Evolutionary conservation across 805 yeast genomes (phyloP).

Genomic region (Yamadazyma tumulicola): DNA sequence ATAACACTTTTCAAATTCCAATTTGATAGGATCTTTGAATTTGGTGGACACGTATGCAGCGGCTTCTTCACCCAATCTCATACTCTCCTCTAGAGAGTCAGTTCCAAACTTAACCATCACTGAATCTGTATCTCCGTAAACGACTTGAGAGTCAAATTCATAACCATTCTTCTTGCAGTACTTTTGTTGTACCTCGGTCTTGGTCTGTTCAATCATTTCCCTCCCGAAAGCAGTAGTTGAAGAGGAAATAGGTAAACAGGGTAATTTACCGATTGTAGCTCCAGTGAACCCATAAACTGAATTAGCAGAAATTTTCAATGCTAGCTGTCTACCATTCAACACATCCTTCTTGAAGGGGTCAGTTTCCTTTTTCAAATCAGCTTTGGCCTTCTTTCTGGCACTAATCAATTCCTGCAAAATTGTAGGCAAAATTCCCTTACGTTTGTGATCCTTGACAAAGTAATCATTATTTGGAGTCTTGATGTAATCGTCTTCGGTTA

Average conservation of each 20-base stretch:
- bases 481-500: conserved; percentile 75
- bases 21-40: conserved; percentile 82
- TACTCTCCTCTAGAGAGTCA: conserved; percentile 72
- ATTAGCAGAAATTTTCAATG: conserved; percentile 93
- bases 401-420: conserved; percentile 81
- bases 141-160: conserved; percentile 81
- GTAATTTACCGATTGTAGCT: conserved; percentile 95
- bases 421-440: conserved; percentile 89
- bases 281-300: conserved; percentile 99
- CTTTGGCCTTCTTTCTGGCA: conserved; percentile 92
- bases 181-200: conserved; percentile 74
- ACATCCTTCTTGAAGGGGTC: conserved; percentile 95
- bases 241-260: conserved; percentile 94
- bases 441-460: conserved; percentile 65
- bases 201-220: conserved; percentile 92
- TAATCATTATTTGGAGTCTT: conserved; percentile 89
- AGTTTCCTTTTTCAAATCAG: conserved; percentile 84
- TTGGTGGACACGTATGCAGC: conserved; percentile 79
- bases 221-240: conserved; percentile 96
- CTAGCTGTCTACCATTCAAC: conserved; percentile 94
- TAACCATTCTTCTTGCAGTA: conserved; percentile 82
- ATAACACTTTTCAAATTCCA: conserved; percentile 95
- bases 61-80: conserved; percentile 92
- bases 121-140: conserved; percentile 98
- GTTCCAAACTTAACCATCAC: conserved; percentile 98